Base-by-base conservation (phyloP, 2,329 filamentous ascomycete species). In the Colletotrichum tanaceti region DNA sequence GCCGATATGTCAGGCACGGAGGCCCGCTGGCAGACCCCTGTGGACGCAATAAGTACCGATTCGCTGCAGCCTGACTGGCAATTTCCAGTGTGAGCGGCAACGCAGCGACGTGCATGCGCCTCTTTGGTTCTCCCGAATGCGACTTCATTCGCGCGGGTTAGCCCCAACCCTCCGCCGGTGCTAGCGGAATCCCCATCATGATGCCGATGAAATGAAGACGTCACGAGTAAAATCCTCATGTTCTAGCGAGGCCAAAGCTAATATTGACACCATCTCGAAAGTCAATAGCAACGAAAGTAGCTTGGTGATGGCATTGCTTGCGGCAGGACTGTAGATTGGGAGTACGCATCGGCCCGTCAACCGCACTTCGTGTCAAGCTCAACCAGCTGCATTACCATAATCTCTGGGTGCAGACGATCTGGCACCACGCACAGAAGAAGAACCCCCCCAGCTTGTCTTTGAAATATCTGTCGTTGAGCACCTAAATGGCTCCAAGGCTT, bases 51-150 rank as follows among this genome's bases (percentile, higher is more conserved):
- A 52, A 61, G 35, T 69, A 57, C 62, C 55, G 66, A 66, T 69
- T 65, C 55, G 66, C 57, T 66, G 28, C 43, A 38, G 20, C 58
- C 35, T 6, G 38, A 65, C 35, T 53, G 50, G 43, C 65, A 59
- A 39, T 44, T 52, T 46, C n/a, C 35, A 59, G 53, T 65, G 54
- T 43, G 65, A 69, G 66, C 66, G 62, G 66, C 62, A 69, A 65
- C 47, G 54, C 55, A 68, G 54, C 55, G 65, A 43, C 46, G 58
- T 52, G 41, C 46, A 47, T 41, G 47, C 3, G 41, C 41, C 9
- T 35, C 50, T 54, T 24, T 47, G 41, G 24, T n/a, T 35, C 18
- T 68, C 24, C 65, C 61, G 61, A 55, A 47, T 65, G 54, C 65
- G 61, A 65, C 7, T 47, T 53, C 41, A 55, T 43, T 35, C 53